Conservation (phyloP, 192 early-diverging fungal species). For the Kickxella alabastrina region DNA sequence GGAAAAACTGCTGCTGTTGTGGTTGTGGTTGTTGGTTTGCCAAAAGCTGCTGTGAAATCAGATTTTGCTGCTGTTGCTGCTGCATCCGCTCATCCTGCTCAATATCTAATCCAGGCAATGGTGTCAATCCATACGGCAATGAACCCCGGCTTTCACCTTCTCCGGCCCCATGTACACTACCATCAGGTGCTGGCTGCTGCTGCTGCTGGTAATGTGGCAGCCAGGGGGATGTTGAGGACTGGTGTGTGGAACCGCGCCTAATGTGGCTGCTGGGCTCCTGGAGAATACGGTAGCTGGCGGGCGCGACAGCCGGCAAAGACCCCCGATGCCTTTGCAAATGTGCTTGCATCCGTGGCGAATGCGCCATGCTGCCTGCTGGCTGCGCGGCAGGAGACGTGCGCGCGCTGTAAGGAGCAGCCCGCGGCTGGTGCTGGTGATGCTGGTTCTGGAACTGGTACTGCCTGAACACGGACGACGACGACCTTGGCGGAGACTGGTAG, state of each 20-base stretch:
- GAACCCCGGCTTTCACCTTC: not conserved
- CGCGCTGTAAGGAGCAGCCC: not conserved
- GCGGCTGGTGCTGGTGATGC: not conserved
- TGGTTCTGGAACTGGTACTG: not conserved
- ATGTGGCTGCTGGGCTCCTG: not conserved
- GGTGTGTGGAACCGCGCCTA: not conserved
- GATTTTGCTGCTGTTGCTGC: not conserved
- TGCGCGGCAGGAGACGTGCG: not conserved
- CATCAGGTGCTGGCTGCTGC: not conserved
- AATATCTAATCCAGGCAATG: not conserved
- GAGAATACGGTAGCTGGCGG: not conserved
- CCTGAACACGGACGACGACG: slow-evolving; percentile 1
- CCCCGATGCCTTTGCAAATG: not conserved
- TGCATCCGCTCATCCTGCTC: not conserved
- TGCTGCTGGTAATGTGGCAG: not conserved
- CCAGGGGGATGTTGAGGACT: not conserved
- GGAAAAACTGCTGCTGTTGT: no score
- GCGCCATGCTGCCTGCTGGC: not conserved
- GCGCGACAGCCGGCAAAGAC: not conserved
- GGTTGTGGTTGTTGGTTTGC: no score
- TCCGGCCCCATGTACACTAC: not conserved
- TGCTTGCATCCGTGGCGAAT: slow-evolving; percentile 1
- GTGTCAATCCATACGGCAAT: not conserved
- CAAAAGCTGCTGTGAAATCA: not conserved
- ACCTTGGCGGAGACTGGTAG: not conserved